Evolutionary conservation across 106 monocot genomes (phyloP), one percentile per base, ranked within the genome.

Genomic region (Triglochin maritima): DNA sequence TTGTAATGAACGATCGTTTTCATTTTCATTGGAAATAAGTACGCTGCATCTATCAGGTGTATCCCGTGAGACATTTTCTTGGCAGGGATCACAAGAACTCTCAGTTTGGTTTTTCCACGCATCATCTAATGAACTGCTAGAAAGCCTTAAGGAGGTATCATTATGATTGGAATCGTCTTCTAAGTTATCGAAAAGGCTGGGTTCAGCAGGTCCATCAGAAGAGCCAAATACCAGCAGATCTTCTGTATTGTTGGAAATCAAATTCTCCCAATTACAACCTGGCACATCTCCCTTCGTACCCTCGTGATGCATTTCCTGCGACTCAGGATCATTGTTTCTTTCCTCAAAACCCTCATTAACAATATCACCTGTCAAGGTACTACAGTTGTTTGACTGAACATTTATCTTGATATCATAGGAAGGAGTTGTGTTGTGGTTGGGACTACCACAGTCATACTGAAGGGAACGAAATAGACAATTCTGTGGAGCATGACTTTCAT

Each of bases 201-300:
- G 14, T n/a, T 13, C 57, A 9, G 29, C 60, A 2, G 60, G 5
- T 61, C 43, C 60, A 61, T 4, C 2, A 61, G 57, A 51, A 16
- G 66, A 16, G 56, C 84, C 82, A 60, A 79, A 84, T 50, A 78
- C 71, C 52, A 90, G 44, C 9, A 86, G 57, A 57, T 82, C 80
- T 7, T 82, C 79, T 12, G 68, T 61, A 72, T 77, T 79, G 71
- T 76, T 73, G 62, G 76, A 72, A 44, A 80, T 80, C 53, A 86
- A 72, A 53, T 81, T 76, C 15, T 79, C 78, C 89, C 83, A 83
- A 61, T 41, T n/a, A 61, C 41, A 61, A 11, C 60, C 29, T 41
- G 29, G 29, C 6, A 43, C 29, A 42, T 61, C 6, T 7, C 5
- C 43, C 42, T 4, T 42, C 0, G 4, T 6, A 3, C 4, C 3